Evolutionary conservation across 2,329 filamentous ascomycete genomes (phyloP).

Genomic region (Dryadomyces quercus-mongolicae): DNA sequence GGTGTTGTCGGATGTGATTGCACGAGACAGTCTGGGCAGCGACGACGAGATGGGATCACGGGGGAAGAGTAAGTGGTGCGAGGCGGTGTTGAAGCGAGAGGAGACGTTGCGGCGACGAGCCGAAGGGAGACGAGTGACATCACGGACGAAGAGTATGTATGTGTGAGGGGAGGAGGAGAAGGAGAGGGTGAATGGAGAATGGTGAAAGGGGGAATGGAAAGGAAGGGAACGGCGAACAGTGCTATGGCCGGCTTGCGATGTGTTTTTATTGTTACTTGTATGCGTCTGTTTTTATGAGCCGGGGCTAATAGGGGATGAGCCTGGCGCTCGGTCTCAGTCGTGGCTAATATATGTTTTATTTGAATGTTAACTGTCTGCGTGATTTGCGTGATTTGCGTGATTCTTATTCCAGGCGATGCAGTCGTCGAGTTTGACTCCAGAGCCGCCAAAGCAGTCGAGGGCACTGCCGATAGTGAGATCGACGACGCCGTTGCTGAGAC

Average conservation of each 20-base stretch:
- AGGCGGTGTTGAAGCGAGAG: conserved; percentile 52
- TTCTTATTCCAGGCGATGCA: conserved; percentile 74
- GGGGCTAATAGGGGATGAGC: neutral
- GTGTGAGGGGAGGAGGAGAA: conserved; percentile 20
- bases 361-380: neutral
- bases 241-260: conserved; percentile 4
- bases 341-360: neutral
- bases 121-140: conserved; percentile 39
- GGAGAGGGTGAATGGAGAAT: neutral
- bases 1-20: conserved; percentile 61
- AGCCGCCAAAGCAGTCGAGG: conserved; percentile 88
- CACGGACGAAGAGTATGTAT: conserved; percentile 46
- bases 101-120: conserved; percentile 43
- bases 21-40: conserved; percentile 32
- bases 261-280: conserved; percentile 1
- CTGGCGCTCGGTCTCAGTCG: neutral
- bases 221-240: conserved; percentile 1
- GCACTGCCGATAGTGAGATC: conserved; percentile 96
- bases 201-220: neutral
- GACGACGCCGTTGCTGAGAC: conserved; percentile 66
- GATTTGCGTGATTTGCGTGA: neutral
- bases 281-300: neutral
- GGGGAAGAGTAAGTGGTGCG: conserved; percentile 51
- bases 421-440: conserved; percentile 74
- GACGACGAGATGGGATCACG: conserved; percentile 32